These are phyloP conservation scores for Aquilaria sinensis DNA, from an alignment of 345 rosid species.

Conservation along the genomic window DNA sequence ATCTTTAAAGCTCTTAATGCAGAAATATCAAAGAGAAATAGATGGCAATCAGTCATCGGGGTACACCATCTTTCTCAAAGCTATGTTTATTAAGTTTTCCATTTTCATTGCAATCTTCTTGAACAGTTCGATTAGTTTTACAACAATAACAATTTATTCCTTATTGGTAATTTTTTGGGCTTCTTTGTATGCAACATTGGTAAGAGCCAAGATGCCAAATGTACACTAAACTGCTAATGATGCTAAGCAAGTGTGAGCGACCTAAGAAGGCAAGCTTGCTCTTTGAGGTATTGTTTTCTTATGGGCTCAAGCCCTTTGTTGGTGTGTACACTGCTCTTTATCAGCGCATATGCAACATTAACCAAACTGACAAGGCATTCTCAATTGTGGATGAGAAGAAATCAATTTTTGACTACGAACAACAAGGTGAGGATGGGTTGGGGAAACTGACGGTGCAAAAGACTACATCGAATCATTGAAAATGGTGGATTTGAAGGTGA, in stretches of 20 bases:
- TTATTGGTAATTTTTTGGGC: slow-evolving; percentile 50
- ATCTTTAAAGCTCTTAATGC: slow-evolving; percentile 84
- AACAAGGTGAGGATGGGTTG: too few species aligned
- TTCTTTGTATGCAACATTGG: slow-evolving; percentile 78
- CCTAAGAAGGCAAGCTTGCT: slow-evolving; percentile 64
- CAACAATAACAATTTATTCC: neutral
- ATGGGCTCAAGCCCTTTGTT: slow-evolving; percentile 62
- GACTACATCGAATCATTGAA: too few species aligned
- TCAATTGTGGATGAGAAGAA: slow-evolving; percentile 61
- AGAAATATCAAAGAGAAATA: slow-evolving; percentile 39
- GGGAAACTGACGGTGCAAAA: too few species aligned
- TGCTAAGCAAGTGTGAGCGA: slow-evolving; percentile 71
- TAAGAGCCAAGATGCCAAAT: slow-evolving; percentile 70
- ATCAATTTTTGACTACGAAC: slow-evolving; percentile 58
- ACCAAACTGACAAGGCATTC: slow-evolving; percentile 47
- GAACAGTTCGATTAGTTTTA: neutral
- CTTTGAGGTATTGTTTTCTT: slow-evolving; percentile 57
- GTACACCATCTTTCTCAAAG: slow-evolving; percentile 15
- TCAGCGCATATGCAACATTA: slow-evolving; percentile 59
- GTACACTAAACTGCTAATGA: slow-evolving; percentile 57
- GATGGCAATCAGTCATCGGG: slow-evolving; percentile 68
- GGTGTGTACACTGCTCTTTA: slow-evolving; percentile 75
- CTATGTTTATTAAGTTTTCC: neutral
- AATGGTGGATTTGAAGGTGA: too few species aligned
- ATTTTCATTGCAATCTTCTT: neutral